Base-by-base conservation (phyloP, 1,139 yeast species). In the Insectozyma bohioensis region DNA sequence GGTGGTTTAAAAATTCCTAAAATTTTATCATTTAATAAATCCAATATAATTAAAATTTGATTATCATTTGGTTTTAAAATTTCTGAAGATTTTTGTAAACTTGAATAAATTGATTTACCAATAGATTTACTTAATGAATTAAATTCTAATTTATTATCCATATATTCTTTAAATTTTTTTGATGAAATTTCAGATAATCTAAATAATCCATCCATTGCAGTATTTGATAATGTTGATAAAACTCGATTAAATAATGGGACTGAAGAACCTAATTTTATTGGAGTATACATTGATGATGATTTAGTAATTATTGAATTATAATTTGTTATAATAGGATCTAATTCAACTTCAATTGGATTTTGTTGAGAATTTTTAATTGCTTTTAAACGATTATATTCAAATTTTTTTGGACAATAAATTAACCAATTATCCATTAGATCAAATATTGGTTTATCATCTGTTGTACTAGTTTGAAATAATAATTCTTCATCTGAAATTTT, bases 1-100 rank as follows among this genome's bases (percentile, higher is more conserved):
- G 83, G 67, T 31, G 86, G 74, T 24, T 70, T 67, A 49, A 81
- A 79, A 10, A 67, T 56, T n/a, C 76, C 74, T 42, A 80, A 46
- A 1, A 64, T 59, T 34, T 56, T 56, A 35, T 66, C 72, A 18
- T 67, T 64, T 4, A 57, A 46, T 26, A 80, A 52, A 43, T 79
- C 82, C 22, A 77, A 46, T 10, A 78, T 53, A 37, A 67, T 63
- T 24, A 67, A 54, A 9, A 63, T 43, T 35, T 64, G 67, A 41
- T 67, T 63, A 38, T 59, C 56, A 39, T 49, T 49, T 8, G 58
- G 54, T 30, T 52, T 51, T 14, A 52, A 34, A 25, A 47, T 41
- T 12, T 45, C 45, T 16, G 63, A 49, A 6, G 61, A 47, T 33
- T 56, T 58, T 39, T 60, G 58, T 28, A 62, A 46, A 18, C 59